Conservation (phyloP, 2,329 filamentous ascomycete genomes). For the Phialemonium atrogriseum region DNA sequence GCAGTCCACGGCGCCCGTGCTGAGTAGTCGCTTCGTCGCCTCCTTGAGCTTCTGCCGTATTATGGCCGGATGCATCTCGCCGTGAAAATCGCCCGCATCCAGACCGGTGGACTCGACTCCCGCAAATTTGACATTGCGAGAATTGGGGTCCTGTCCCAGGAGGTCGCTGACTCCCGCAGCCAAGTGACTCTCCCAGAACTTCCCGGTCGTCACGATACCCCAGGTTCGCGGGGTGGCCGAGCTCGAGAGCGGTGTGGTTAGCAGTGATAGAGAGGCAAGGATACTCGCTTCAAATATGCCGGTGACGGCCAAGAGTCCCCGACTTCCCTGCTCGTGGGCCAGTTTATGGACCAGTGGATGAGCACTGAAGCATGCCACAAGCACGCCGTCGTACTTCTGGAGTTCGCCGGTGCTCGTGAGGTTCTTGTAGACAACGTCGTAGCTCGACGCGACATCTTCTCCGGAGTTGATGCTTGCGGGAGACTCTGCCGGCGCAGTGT, state of each 20-base stretch:
- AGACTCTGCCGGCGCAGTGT: conserved; percentile 55
- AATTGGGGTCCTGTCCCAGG: conserved; percentile 40
- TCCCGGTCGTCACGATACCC: conserved; percentile 83
- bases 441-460: conserved; percentile 56
- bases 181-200: conserved; percentile 72
- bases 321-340: conserved; percentile 16
- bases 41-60: conserved; percentile 58
- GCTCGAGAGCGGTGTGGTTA: conserved; percentile 19
- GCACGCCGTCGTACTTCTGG: conserved; percentile 59
- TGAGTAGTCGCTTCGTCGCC: conserved; percentile 60
- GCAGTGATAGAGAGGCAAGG: conserved; percentile 49
- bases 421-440: conserved; percentile 50
- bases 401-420: conserved; percentile 31
- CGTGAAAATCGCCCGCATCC: conserved; percentile 71
- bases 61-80: conserved; percentile 52
- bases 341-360: conserved; percentile 67
- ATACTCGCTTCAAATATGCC: conserved; percentile 88
- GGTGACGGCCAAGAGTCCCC: conserved; percentile 43
- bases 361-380: conserved; percentile 83
- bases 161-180: conserved; percentile 54
- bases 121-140: conserved; percentile 49
- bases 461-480: conserved; percentile 74
- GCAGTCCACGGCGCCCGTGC: conserved; percentile 47
- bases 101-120: conserved; percentile 79
- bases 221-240: conserved; percentile 39